Conservation (phyloP, 768 basidiomycete genomes). For the Panaeolus cyanescens region DNA sequence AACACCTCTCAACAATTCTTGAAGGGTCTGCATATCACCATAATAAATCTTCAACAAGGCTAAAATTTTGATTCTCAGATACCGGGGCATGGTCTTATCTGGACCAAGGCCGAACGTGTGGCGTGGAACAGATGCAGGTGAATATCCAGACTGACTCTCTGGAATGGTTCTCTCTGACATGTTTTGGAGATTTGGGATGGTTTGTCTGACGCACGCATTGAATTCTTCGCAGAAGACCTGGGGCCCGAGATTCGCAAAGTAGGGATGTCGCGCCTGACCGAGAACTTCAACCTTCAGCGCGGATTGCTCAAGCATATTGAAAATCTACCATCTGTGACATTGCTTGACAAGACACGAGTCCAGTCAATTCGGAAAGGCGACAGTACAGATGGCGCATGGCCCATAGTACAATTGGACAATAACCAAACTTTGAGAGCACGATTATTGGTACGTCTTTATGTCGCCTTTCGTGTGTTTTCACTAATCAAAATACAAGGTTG, state of each 20-base stretch:
- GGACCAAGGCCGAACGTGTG: constrained; percentile 63
- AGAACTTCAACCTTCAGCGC: constrained; percentile 92
- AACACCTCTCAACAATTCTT: constrained; percentile 71
- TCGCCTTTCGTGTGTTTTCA: neutral
- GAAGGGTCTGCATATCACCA: constrained; percentile 43
- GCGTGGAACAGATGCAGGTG: constrained; percentile 87
- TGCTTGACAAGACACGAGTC: constrained; percentile 79
- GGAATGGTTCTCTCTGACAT: neutral
- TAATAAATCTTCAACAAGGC: neutral
- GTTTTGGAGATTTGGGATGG: constrained; percentile 86
- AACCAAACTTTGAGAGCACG: constrained; percentile 66
- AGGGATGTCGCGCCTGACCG: constrained; percentile 82
- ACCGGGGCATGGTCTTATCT: constrained; percentile 87
- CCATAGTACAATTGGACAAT: constrained; percentile 72
- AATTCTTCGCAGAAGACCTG: constrained; percentile 61
- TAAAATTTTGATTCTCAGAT: constrained; percentile 41
- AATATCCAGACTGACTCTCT: constrained; percentile 11
- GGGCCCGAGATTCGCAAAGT: constrained; percentile 25
- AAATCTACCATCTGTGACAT: constrained; percentile 48
- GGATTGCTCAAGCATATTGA: constrained; percentile 72
- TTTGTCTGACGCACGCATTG: constrained; percentile 75
- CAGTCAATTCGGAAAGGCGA: constrained; percentile 61
- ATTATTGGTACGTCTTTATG: constrained; percentile 58
- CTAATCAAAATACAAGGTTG: constrained; percentile 53
- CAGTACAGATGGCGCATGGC: constrained; percentile 70